These are phyloP conservation scores for Triticum monococcum DNA, from an alignment of 176 grass and related monocot genomes.

Conservation along the genomic window DNA sequence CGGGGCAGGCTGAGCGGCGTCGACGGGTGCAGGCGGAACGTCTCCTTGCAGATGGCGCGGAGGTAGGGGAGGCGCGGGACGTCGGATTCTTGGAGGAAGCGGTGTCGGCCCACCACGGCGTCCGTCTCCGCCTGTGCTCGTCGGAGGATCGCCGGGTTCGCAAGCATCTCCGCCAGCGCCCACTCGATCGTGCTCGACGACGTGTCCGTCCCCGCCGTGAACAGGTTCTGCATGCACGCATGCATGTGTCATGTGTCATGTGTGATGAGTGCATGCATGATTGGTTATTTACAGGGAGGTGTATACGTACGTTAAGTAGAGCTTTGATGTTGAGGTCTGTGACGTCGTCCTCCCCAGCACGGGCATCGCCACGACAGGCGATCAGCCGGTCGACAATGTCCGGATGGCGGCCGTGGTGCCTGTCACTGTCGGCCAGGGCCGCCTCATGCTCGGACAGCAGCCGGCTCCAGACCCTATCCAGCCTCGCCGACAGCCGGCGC, in stretches of 20 bases:
- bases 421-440: background rate
- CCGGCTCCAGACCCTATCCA: background rate
- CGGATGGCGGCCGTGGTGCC: background rate
- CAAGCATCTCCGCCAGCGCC: background rate
- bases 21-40: background rate
- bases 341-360: background rate
- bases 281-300: background rate
- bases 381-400: background rate
- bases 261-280: background rate
- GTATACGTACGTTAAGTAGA: background rate
- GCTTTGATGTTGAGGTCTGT: slow-evolving; percentile 2
- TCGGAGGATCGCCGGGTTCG: background rate
- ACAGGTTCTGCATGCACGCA: background rate
- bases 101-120: background rate
- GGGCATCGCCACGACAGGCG: background rate
- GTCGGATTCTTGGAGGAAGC: background rate
- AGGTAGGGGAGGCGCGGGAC: background rate
- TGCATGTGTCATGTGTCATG: background rate
- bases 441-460: background rate
- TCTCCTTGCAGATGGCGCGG: slow-evolving; percentile 9
- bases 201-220: slow-evolving; percentile 1
- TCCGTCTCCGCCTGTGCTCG: background rate
- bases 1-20: background rate
- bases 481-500: background rate
- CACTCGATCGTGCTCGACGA: background rate